Base-by-base conservation (phyloP, 495 filamentous ascomycete genomes). In the Tuber melanosporum region DNA sequence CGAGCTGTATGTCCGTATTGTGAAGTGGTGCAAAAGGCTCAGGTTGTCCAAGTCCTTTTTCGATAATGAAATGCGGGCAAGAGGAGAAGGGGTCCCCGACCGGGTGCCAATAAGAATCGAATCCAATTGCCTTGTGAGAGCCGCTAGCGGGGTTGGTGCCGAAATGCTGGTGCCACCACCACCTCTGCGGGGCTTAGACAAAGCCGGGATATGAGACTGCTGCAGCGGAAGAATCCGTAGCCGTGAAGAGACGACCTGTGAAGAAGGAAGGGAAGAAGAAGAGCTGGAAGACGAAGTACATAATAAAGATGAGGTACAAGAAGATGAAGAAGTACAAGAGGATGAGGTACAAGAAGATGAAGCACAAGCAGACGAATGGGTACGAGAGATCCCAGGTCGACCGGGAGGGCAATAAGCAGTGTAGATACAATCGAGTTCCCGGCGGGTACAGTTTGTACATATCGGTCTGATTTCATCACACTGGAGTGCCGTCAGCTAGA, bases 381-480 rank as follows among this genome's bases (percentile, higher is more conserved):
- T 8, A 14, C 17, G 10, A 12, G 49, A 26, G 22, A 26, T 26
- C 10, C 22, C 57, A 66, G 57, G 57, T 66, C 26, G 57, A 17
- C 26, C 26, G 15, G 57, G 57, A 32, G 57, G 57, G 12, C 57
- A 66, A 66, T 15, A 32, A 32, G 57, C 57, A 32, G 57, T n/a
- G 57, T 66, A 66, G 3, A 32, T 12, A 12, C 57, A 66, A 32
- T 66, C 57, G 3, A 66, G 57, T 66, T 66, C 57, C n/a, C 57
- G n/a, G 57, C 57, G 57, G 26, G 57, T 66, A 66, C 57, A 66
- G 26, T 66, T 66, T 66, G 57, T 17, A 66, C 57, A 66, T 66
- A 66, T 66, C 57, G 57, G 57, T 32, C 57, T 26, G 57, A 66
- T 66, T 66, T 66, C 57, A 66, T 66, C 57, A 32, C 57, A 66